Evolutionary conservation across 2,329 filamentous ascomycete species (phyloP).

Genomic region (Pseudogymnoascus sp.): DNA sequence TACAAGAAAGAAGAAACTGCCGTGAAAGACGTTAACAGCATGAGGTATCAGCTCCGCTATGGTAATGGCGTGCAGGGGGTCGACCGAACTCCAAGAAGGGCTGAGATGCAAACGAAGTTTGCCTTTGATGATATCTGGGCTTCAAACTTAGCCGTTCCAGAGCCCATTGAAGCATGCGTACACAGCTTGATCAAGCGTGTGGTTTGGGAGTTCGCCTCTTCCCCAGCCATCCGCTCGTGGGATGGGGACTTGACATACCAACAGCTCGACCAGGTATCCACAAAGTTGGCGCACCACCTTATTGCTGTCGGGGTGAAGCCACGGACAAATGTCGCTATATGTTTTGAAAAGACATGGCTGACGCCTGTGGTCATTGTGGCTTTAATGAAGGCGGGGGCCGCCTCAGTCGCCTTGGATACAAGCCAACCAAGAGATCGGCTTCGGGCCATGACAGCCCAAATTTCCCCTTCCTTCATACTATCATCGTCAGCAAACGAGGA

Average conservation of each 20-base stretch:
- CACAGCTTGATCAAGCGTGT: background rate
- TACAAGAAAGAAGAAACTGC: background rate
- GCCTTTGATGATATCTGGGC: slow-evolving; percentile 4
- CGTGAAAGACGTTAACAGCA: background rate
- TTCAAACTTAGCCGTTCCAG: slow-evolving; percentile 13
- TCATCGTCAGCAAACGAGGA: background rate
- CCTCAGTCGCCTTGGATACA: slow-evolving; percentile 25
- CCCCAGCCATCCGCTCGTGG: slow-evolving; percentile 19
- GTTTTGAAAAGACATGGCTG: slow-evolving; percentile 22
- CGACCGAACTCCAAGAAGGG: background rate
- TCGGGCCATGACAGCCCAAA: background rate
- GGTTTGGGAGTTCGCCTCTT: background rate
- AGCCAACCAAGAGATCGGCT: slow-evolving; percentile 10
- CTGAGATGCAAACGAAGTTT: background rate
- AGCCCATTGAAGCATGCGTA: background rate
- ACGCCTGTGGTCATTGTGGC: slow-evolving; percentile 23
- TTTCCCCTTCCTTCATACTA: background rate
- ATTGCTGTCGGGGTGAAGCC: slow-evolving; percentile 12
- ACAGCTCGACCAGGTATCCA: slow-evolving; percentile 16
- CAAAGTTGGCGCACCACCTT: slow-evolving; percentile 10
- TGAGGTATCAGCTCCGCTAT: background rate
- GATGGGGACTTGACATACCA: slow-evolving; percentile 19
- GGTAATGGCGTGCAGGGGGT: background rate
- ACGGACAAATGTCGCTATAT: slow-evolving; percentile 17
- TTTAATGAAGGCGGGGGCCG: slow-evolving; percentile 24